These are phyloP conservation scores for Isabelozyma rhagii DNA, from an alignment of 805 yeast genomes.

Conservation along the genomic window DNA sequence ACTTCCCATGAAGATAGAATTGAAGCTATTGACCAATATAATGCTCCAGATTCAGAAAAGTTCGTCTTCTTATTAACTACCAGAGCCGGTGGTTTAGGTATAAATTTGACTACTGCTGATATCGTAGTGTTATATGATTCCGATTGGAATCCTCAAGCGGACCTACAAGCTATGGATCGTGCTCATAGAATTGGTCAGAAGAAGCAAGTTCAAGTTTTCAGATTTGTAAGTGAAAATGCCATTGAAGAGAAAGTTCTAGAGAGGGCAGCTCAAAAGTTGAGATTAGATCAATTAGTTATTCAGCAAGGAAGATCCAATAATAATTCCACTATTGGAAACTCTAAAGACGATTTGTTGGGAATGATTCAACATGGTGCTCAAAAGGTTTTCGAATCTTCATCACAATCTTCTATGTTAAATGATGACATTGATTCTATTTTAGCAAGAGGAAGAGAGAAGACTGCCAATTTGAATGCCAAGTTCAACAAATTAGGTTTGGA, in stretches of 20 bases:
- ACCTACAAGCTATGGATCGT: constrained; percentile 96
- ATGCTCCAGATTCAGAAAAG: constrained; percentile 75
- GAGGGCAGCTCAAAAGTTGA: constrained; percentile 89
- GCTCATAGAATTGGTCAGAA: constrained; percentile 98
- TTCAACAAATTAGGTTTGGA: constrained; percentile 86
- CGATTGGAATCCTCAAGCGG: constrained; percentile 99
- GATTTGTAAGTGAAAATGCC: constrained; percentile 94
- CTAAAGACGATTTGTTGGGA: constrained; percentile 80
- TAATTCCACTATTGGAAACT: constrained; percentile 47
- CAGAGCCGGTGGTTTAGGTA: constrained; percentile 96
- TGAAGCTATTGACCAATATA: constrained; percentile 88
- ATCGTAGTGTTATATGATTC: constrained; percentile 85
- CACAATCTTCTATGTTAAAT: constrained; percentile 32
- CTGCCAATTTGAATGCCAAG: constrained; percentile 73
- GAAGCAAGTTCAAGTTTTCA: constrained; percentile 87
- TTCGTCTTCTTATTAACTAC: constrained; percentile 86
- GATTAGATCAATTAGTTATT: constrained; percentile 91
- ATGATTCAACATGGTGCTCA: constrained; percentile 98
- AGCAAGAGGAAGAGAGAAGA: constrained; percentile 76
- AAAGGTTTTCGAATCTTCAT: constrained; percentile 64
- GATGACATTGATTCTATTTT: constrained; percentile 84
- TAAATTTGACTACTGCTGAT: constrained; percentile 89
- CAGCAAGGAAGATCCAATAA: constrained; percentile 78
- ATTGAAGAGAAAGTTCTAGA: constrained; percentile 95
- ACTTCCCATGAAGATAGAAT: constrained; percentile 92